Conservation (phyloP, 257 asterid genomes). For the Gentiana macrophylla region DNA sequence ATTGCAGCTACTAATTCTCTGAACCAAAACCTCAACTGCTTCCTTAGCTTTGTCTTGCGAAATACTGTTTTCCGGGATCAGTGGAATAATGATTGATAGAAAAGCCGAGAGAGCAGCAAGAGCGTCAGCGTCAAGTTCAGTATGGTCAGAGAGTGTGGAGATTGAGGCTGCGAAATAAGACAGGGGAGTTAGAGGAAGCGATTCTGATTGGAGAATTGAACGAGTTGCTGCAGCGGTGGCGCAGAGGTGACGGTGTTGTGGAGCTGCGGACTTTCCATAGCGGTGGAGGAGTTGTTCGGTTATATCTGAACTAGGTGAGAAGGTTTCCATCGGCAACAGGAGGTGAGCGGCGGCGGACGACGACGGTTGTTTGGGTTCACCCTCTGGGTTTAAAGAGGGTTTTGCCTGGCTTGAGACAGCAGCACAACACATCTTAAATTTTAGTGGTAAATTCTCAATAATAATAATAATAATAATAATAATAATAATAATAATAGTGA, state of each 20-base stretch:
- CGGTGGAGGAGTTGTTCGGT: conserved; percentile 79
- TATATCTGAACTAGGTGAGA: conserved; percentile 43
- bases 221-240: conserved; percentile 95
- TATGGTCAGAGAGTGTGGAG: too few relatives aligned
- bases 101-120: conserved; percentile 66
- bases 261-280: conserved; percentile 77
- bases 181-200: too few relatives aligned
- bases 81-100: conserved; percentile 58
- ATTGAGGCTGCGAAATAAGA: too few relatives aligned
- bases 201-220: conserved; percentile 60
- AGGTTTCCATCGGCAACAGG: conserved; percentile 35
- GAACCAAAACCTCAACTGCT: not conserved
- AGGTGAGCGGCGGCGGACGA: conserved; percentile 6
- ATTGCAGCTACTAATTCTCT: conserved; percentile 24
- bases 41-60: conserved; percentile 51
- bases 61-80: conserved; percentile 46
- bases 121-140: conserved; percentile 44
- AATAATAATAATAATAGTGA: too few relatives aligned
- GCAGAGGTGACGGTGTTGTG: conserved; percentile 89
- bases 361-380: too few relatives aligned
- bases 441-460: too few relatives aligned
- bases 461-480: too few relatives aligned
- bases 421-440: too few relatives aligned
- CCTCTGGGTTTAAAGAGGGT: conserved; percentile 17
- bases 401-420: not conserved